Base-by-base conservation (phyloP, 805 yeast genomes). In the Pichia cabralensis region DNA sequence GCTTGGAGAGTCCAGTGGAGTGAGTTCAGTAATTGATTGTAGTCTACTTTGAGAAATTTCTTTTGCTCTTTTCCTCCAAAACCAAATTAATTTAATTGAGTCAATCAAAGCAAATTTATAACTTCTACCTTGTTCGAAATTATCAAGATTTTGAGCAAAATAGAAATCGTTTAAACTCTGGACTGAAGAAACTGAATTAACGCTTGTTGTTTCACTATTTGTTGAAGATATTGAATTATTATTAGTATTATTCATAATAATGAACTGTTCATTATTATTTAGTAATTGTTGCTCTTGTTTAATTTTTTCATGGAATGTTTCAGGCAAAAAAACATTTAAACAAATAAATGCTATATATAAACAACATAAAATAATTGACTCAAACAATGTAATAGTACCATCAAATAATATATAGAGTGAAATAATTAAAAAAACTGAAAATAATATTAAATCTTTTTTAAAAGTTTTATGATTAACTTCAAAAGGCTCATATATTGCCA, bases 341-440 rank as follows among this genome's bases (percentile, higher is more conserved):
- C 60, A 36, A 3, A 83, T 83, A 48, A 84, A 88, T 0, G 50
- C 38, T 1, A 69, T 40, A 50, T 88, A 86, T 6, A 75, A 49
- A 9, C 30, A 10, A 13, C 41, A 38, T 70, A 88, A 68, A 8
- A 65, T 39, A 0, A 69, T 33, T 38, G 94, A 78, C 45, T 76
- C 80, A 53, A 63, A 48, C 11, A 69, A 48, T 27, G 64, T 62
- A 16, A 92, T 58, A 9, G 56, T 53, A 1, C 81, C 81, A 50
- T 72, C 78, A 2, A 61, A 43, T 7, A 81, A 54, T 31, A 76
- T 65, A n/a, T 55, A 41, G n/a, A 77, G 48, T 0, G 81, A 55
- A 7, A 78, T 43, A 1, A 65, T 27, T 0, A 76, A 59, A 15
- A 84, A 62, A 0, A 60, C 42, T 1, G 70, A 50, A 45, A 85